phyloP scores from a whole-genome alignment of 148 eudicot genomes.

The Chenopodium quinoa region DNA sequence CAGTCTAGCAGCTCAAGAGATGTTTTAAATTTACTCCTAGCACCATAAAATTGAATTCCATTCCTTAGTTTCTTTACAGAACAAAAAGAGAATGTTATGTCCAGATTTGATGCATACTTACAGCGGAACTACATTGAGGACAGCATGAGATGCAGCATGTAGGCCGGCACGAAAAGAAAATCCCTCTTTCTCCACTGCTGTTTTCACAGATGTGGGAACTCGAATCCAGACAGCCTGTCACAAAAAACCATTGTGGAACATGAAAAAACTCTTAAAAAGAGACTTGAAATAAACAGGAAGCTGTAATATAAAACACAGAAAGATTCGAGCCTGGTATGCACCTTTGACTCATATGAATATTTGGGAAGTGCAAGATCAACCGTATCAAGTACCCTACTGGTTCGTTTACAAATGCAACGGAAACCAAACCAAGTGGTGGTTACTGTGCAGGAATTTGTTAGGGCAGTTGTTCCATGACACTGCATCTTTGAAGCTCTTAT shows the following conservation, averaged over 20 bases:
- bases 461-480: slow-evolving; percentile 59
- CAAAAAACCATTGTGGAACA: slow-evolving; percentile 3
- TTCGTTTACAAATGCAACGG: slow-evolving; percentile 68
- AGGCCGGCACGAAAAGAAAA: slow-evolving; percentile 74
- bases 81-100: neutral
- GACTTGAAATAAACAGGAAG: neutral
- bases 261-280: neutral
- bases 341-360: slow-evolving; percentile 87
- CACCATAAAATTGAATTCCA: neutral
- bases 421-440: slow-evolving; percentile 98
- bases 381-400: slow-evolving; percentile 65
- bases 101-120: slow-evolving; percentile 39
- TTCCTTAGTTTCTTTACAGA: neutral
- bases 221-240: slow-evolving; percentile 89
- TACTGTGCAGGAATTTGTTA: slow-evolving; percentile 63
- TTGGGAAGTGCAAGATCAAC: slow-evolving; percentile 79
- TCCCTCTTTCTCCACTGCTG: slow-evolving; percentile 49
- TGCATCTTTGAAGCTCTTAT: slow-evolving; percentile 41
- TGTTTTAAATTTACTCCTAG: neutral
- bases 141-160: slow-evolving; percentile 98
- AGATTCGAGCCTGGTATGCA: slow-evolving; percentile 24
- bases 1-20: neutral
- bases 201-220: slow-evolving; percentile 74
- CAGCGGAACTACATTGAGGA: slow-evolving; percentile 91
- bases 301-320: neutral